phyloP scores from a whole-genome alignment of 202 grass and related monocot species.

The Digitaria exilis region DNA sequence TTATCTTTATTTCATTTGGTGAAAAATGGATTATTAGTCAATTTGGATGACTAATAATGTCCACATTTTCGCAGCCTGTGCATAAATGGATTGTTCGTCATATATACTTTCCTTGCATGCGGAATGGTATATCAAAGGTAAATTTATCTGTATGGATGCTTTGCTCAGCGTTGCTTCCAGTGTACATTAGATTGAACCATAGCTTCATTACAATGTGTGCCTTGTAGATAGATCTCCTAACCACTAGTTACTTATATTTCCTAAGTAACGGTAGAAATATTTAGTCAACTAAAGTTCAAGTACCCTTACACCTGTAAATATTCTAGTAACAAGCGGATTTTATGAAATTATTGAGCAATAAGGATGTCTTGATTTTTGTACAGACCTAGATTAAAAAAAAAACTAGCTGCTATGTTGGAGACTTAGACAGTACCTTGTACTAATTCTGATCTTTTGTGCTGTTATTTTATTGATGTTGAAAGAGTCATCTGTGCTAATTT shows the following conservation, averaged over 20 bases:
- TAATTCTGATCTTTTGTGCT: conserved; percentile 25
- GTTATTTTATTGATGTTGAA: conserved; percentile 7
- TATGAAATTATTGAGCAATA: conserved; percentile 13
- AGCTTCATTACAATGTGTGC: background rate
- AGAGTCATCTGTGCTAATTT: conserved; percentile 21
- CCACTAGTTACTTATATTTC: background rate
- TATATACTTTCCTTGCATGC: conserved; percentile 75
- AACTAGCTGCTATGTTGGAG: background rate
- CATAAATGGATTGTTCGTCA: conserved; percentile 82
- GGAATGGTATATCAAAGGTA: conserved; percentile 81
- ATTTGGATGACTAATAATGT: conserved; percentile 35
- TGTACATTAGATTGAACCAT: background rate
- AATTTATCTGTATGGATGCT: background rate
- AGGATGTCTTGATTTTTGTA: conserved; percentile 5
- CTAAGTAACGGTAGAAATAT: background rate
- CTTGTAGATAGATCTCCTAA: background rate
- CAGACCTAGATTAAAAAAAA: conserved; percentile 39
- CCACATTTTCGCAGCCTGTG: conserved; percentile 56
- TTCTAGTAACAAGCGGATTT: background rate
- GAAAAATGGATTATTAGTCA: too few species aligned
- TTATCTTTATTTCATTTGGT: background rate
- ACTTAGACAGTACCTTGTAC: background rate
- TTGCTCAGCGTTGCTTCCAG: background rate
- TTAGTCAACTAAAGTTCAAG: background rate
- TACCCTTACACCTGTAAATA: background rate